Percentiles rank a stretch among this genome's conserved stretches.
Evolutionary conservation across 768 basidiomycete genomes (phyloP).

Genomic region (Russula olivacea): DNA sequence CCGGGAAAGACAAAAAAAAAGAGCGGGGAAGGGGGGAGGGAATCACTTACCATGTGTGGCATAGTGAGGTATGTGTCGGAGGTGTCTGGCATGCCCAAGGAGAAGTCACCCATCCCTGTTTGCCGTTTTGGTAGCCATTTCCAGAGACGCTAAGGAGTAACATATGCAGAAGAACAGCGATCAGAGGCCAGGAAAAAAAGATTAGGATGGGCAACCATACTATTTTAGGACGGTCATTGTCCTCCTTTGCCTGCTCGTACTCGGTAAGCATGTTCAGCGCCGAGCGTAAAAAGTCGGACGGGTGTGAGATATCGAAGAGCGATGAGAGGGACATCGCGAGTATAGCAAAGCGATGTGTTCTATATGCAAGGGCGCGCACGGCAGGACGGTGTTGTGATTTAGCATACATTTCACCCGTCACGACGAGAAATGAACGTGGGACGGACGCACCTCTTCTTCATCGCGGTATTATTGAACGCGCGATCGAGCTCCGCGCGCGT

Average conservation of each 20-base stretch:
- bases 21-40: background rate
- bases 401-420: background rate
- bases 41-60: slow-evolving; percentile 63
- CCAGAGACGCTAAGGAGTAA: slow-evolving; percentile 43
- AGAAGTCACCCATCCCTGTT: slow-evolving; percentile 52
- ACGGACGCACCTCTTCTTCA: slow-evolving; percentile 65
- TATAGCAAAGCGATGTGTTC: slow-evolving; percentile 76
- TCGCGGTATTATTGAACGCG: slow-evolving; percentile 64
- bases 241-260: slow-evolving; percentile 74
- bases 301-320: slow-evolving; percentile 73
- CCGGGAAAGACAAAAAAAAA: too few relatives aligned
- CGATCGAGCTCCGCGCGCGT: slow-evolving; percentile 66
- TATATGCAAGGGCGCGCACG: slow-evolving; percentile 36
- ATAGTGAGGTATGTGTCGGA: slow-evolving; percentile 67
- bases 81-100: slow-evolving; percentile 53
- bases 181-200: background rate
- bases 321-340: slow-evolving; percentile 84
- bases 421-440: background rate
- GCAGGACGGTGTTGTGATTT: background rate
- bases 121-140: slow-evolving; percentile 52
- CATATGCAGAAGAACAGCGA: background rate
- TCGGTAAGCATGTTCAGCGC: slow-evolving; percentile 66
- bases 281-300: slow-evolving; percentile 73
- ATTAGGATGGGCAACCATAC: slow-evolving; percentile 33
- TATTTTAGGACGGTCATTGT: slow-evolving; percentile 67